Evolutionary conservation across 2,329 filamentous ascomycete genomes (phyloP), one percentile per base, ranked within the genome.

Genomic region (Phaeosphaeriaceae sp.): DNA sequence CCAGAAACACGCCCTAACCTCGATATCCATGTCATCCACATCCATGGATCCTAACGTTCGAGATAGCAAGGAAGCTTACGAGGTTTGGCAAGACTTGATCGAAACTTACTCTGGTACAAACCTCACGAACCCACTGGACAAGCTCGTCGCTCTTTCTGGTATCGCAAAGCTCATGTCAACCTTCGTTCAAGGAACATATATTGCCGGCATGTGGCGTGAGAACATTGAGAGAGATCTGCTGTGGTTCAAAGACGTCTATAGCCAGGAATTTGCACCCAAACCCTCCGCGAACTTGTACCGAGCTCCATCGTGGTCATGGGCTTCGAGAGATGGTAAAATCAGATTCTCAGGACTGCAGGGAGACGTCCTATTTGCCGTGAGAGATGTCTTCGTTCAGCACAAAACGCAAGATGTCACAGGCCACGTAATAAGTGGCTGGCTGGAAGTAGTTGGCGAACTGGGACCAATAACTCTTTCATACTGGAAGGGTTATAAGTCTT

Each of bases 301-400:
- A 7, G 56, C 60, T 24, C 62, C 60, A 17, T 53, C 52, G 15
- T 67, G 64, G 60, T 61, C 58, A 10, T 67, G 57, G 62, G 57
- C 52, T 4, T 60, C 62, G 13, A 9, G 62, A n/a, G 58, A 61
- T 27, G 54, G 53, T 17, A 19, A 24, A 6, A 9, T 22, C 2
- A 19, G 25, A 31, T 31, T 31, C 11, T 11, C 2, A 20, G n/a
- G 7, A 24, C 11, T 11, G 21, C 7, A 19, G 45, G 2, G 2
- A 25, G 7, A 17, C 10, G 9, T 4, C 7, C 1, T 31, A 36
- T 5, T 11, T 7, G 7, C 15, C 27, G 57, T 60, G 21, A 21
- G 49, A 11, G 57, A 62, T 48, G 41, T 63, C 9, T 36, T 44
- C 21, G 33, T 63, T 3, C 6, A 48, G 1, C 41, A 58, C 21